Base-by-base conservation (phyloP, 345 rosid species). In the Draba incana region DNA sequence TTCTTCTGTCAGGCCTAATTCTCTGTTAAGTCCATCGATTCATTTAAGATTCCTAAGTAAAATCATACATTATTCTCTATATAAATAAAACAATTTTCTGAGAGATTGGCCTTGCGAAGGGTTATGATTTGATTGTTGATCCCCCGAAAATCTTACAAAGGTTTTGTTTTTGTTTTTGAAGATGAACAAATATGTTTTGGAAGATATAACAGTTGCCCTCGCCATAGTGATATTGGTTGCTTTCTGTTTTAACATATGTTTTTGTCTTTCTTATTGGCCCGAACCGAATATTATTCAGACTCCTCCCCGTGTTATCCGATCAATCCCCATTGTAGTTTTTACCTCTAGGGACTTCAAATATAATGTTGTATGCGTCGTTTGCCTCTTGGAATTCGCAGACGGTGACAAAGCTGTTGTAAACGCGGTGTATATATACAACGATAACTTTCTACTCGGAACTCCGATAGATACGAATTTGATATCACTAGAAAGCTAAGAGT, bases 321-420 rank as follows among this genome's bases (percentile, higher is more conserved):
- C 89, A 9, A 72, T 87, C 15, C 92, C 92, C 1, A 68, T 83
- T 7, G 69, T 85, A 35, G 57, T 57, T 11, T 82, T 78, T 66
- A 70, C 62, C 2, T 66, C 74, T 10, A 67, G 77, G 10, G 81
- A 81, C 25, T 75, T 80, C 65, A 81, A 76, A 60, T 85, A 85
- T 5, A 78, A 82, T 3, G 68, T 80, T 5, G 86, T 79, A 70
- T 84, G 97, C 43, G 88, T 90, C 0, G 88, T 90, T 69, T 90
- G 95, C 58, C 66, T 90, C 55, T 85, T 74, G 31, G 97, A 90
- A 63, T 74, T 88, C 12, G 80, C 66, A 3, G 80, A 81, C 46
- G 88, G 84, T 6, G 97, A 91, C 44, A 83, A 62, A 68, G n/a
- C n/a, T n/a, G n/a, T n/a, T n/a, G n/a, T n/a, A n/a, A n/a, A n/a